Evolutionary conservation across 2,329 filamentous ascomycete species (phyloP).

Genomic region (Rhynchosporium secalis): DNA sequence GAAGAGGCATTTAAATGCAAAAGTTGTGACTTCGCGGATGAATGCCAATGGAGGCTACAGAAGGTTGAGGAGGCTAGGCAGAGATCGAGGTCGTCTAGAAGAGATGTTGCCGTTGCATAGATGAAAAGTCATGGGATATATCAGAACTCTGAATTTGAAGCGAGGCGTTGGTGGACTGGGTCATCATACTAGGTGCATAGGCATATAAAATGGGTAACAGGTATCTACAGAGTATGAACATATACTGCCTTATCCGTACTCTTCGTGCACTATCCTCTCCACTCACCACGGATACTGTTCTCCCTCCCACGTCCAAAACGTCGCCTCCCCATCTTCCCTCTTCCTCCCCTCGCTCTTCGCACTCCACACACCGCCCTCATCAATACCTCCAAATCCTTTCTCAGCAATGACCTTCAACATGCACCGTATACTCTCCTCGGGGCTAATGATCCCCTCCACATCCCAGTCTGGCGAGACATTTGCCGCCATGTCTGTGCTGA

Average conservation of each 20-base stretch:
- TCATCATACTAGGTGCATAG: neutral
- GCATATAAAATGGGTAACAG: neutral
- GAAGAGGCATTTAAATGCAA: conserved; percentile 89
- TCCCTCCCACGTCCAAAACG: conserved; percentile 33
- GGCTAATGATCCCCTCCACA: conserved; percentile 24
- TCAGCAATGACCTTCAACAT: conserved; percentile 28
- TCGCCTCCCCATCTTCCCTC: conserved; percentile 26
- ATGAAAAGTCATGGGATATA: neutral
- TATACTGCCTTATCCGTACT: neutral
- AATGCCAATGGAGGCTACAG: conserved; percentile 73
- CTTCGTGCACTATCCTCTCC: neutral
- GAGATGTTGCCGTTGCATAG: conserved; percentile 19
- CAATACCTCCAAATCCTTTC: conserved; percentile 26
- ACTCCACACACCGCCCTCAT: conserved; percentile 19
- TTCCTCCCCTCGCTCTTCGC: conserved; percentile 9
- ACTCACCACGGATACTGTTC: conserved; percentile 28
- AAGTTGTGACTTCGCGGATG: conserved; percentile 77
- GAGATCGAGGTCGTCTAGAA: conserved; percentile 30
- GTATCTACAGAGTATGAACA: conserved; percentile 10
- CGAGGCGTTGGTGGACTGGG: neutral
- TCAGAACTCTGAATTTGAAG: neutral
- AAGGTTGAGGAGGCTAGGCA: conserved; percentile 60
- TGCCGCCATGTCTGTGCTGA: conserved; percentile 45
- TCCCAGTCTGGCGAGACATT: conserved; percentile 37
- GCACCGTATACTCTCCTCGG: conserved; percentile 27